Evolutionary conservation across 768 basidiomycete genomes (phyloP).

Genomic region (Psilocybe azurescens): DNA sequence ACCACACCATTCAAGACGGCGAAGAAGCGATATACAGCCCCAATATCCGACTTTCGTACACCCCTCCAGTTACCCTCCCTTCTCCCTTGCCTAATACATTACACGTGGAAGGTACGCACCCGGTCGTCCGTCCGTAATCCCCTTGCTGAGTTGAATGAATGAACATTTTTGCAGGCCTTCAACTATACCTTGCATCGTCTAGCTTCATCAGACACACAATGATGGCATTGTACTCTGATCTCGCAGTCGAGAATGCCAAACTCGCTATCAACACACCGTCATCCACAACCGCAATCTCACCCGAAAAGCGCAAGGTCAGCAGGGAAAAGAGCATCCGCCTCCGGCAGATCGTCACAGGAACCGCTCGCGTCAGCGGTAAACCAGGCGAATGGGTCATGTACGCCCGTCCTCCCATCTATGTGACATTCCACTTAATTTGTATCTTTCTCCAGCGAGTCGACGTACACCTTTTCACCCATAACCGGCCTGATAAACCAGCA

Average conservation of each 20-base stretch:
- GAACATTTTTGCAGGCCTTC: slow-evolving; percentile 51
- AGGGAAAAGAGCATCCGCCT: slow-evolving; percentile 67
- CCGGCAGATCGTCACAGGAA: slow-evolving; percentile 59
- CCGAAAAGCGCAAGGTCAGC: slow-evolving; percentile 30
- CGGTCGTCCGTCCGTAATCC: not conserved
- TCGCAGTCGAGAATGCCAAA: slow-evolving; percentile 60
- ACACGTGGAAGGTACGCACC: slow-evolving; percentile 66
- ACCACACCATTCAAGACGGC: slow-evolving; percentile 35
- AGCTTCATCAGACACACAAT: slow-evolving; percentile 75
- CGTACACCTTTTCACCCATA: slow-evolving; percentile 73
- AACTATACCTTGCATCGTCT: slow-evolving; percentile 74
- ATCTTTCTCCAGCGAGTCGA: slow-evolving; percentile 55
- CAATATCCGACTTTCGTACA: slow-evolving; percentile 66
- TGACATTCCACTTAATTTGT: not conserved
- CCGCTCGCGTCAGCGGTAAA: slow-evolving; percentile 65
- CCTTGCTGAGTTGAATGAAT: no score
- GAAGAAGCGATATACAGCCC: slow-evolving; percentile 66
- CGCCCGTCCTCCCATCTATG: slow-evolving; percentile 31
- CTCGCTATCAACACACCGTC: slow-evolving; percentile 43
- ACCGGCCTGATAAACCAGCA: slow-evolving; percentile 71
- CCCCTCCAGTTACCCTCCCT: slow-evolving; percentile 69
- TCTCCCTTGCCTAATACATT: slow-evolving; percentile 73
- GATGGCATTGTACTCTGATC: slow-evolving; percentile 74
- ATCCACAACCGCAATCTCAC: slow-evolving; percentile 1
- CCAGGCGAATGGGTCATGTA: slow-evolving; percentile 77